Conservation (phyloP, 169 alveolate genomes). For the Eimeria acervulina region DNA sequence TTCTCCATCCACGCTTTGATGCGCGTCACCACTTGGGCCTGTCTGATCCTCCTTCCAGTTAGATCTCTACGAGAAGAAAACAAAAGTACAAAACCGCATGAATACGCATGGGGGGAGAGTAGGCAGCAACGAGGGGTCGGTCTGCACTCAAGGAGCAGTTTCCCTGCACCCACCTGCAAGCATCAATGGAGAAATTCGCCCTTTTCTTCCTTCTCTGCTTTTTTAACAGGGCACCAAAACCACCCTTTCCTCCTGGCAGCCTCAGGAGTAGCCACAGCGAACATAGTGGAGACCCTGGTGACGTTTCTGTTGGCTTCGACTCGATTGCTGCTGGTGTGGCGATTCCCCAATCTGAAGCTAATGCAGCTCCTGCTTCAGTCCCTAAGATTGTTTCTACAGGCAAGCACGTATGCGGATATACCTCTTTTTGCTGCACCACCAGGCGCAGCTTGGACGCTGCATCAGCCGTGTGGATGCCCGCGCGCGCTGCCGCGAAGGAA, state of each 20-base stretch:
- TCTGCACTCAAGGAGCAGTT: neutral
- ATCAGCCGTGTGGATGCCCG: constrained; percentile 25
- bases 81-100: neutral
- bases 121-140: neutral
- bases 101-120: neutral
- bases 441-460: constrained; percentile 69
- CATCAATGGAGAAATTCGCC: constrained; percentile 73
- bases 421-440: constrained; percentile 67
- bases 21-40: constrained; percentile 87
- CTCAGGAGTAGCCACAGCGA: constrained; percentile 77
- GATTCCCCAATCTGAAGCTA: constrained; percentile 12
- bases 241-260: constrained; percentile 87
- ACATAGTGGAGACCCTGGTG: constrained; percentile 35
- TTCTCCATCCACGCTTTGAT: constrained; percentile 88
- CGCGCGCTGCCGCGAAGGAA: constrained; percentile 74
- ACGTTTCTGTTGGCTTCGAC: neutral
- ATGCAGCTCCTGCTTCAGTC: constrained; percentile 3
- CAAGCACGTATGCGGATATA: constrained; percentile 7
- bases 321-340: neutral
- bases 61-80: constrained; percentile 83
- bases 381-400: constrained; percentile 54
- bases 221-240: constrained; percentile 85
- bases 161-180: constrained; percentile 60
- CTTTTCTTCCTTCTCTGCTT: constrained; percentile 60
- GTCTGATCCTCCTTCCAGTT: constrained; percentile 87